A percentile compares a stretch with the other conserved stretches of the same genome.
phyloP scores from a whole-genome alignment of 2,329 filamentous ascomycete genomes.

The Cytospora schulzeri region DNA sequence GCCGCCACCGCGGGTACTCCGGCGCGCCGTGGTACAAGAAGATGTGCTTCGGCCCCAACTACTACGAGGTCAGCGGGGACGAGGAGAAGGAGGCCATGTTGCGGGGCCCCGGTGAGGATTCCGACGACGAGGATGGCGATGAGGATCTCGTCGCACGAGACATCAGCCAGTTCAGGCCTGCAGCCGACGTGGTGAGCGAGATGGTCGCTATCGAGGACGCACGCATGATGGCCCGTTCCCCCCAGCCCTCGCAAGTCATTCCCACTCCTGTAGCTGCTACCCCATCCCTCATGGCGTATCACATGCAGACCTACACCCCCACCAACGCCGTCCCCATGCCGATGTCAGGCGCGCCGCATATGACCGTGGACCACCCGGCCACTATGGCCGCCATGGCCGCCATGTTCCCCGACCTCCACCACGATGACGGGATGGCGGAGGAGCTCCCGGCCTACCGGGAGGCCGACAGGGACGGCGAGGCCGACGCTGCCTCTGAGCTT shows the following conservation, averaged over 20 bases:
- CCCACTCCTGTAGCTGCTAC: not conserved
- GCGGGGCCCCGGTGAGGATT: conserved; percentile 24
- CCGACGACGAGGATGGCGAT: conserved; percentile 32
- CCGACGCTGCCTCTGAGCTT: conserved; percentile 30
- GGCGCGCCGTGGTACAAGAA: conserved; percentile 24
- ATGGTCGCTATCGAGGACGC: conserved; percentile 50
- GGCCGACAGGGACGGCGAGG: conserved; percentile 31
- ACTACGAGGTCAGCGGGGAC: conserved; percentile 31
- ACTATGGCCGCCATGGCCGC: conserved; percentile 33
- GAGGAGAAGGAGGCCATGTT: conserved; percentile 44
- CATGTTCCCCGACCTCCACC: conserved; percentile 36
- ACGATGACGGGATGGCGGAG: conserved; percentile 34
- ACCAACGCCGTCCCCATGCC: conserved; percentile 17
- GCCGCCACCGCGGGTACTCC: conserved; percentile 16
- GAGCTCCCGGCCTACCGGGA: conserved; percentile 47
- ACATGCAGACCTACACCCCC: conserved; percentile 15
- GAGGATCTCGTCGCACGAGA: conserved; percentile 51
- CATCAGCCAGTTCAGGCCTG: conserved; percentile 50
- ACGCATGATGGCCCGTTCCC: conserved; percentile 27
- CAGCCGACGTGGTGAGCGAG: conserved; percentile 48
- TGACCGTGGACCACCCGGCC: conserved; percentile 26
- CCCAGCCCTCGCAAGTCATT: not conserved
- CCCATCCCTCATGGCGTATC: not conserved
- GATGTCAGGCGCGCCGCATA: conserved; percentile 12
- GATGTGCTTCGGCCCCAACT: conserved; percentile 25